Conservation (phyloP, 208 protist species). For the Porcisia hertigi region DNA sequence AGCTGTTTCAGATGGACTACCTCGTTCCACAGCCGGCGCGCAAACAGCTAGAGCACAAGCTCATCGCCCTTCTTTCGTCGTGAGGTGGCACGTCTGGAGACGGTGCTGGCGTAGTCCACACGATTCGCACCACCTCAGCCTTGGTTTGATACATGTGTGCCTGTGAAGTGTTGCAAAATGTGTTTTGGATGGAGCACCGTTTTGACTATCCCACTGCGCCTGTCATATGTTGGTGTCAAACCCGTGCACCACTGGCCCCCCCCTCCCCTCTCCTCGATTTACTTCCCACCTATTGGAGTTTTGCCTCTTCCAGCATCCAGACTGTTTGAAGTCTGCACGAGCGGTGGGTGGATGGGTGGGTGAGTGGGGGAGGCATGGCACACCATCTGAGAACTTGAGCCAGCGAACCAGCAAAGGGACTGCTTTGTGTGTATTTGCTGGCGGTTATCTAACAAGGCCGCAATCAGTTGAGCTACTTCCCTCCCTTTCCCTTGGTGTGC, state of each 20-base stretch:
- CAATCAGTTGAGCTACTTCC: neutral
- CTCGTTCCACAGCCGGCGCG: constrained; percentile 44
- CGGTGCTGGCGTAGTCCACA: constrained; percentile 14
- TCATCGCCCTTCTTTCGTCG: constrained; percentile 37
- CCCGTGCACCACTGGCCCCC: too few relatives aligned
- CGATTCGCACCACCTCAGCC: neutral
- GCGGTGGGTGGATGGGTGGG: too few relatives aligned
- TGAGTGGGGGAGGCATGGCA: neutral
- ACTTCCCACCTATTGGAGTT: neutral
- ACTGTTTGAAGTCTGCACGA: neutral
- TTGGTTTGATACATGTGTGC: neutral
- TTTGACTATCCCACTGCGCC: neutral
- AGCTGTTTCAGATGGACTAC: constrained; percentile 46
- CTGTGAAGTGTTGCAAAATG: neutral
- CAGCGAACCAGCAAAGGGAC: neutral
- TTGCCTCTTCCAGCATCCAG: neutral
- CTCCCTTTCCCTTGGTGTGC: neutral
- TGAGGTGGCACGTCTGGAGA: constrained; percentile 55
- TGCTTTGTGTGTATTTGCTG: neutral
- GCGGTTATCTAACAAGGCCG: neutral
- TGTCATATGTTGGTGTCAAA: neutral
- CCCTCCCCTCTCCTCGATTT: neutral
- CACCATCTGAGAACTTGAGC: neutral
- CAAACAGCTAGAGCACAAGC: constrained; percentile 27
- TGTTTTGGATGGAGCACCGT: neutral